phyloP scores from a whole-genome alignment of 805 yeast genomes.

The Torulaspora microellipsoides region DNA sequence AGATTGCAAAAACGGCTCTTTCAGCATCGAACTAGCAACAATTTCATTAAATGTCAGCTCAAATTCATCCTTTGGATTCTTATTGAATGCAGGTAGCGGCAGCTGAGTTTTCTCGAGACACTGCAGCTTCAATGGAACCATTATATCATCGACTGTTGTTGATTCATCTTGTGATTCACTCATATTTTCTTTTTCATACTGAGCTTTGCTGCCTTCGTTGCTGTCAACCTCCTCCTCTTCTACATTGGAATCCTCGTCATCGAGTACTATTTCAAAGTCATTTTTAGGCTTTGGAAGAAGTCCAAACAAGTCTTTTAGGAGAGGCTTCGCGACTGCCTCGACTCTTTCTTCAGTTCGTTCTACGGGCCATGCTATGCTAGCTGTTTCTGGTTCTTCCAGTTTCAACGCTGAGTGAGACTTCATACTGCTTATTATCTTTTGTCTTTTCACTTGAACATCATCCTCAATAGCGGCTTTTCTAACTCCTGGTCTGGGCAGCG shows the following conservation, averaged over 20 bases:
- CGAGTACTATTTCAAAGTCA: conserved; percentile 41
- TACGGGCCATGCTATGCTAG: neutral
- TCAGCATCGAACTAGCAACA: conserved; percentile 11
- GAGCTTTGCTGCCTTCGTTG: neutral
- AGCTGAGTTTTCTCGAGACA: conserved; percentile 6
- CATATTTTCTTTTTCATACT: neutral
- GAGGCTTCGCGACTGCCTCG: conserved; percentile 9
- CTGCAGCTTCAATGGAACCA: conserved; percentile 5
- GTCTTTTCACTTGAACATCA: conserved; percentile 31
- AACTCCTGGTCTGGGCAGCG: conserved; percentile 36
- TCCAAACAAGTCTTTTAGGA: conserved; percentile 25
- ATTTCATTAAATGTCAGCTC: conserved; percentile 26
- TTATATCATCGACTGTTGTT: neutral
- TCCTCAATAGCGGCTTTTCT: conserved; percentile 15
- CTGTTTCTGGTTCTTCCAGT: neutral
- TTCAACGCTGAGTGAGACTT: neutral
- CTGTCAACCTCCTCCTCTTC: conserved; percentile 3
- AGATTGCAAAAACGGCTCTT: conserved; percentile 8
- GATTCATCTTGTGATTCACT: neutral
- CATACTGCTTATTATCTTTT: conserved; percentile 16
- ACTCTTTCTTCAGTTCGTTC: conserved; percentile 3
- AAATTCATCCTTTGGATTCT: conserved; percentile 13
- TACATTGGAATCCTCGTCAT: conserved; percentile 32
- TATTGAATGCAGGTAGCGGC: conserved; percentile 18
- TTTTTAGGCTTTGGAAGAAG: conserved; percentile 42